Percentiles rank a stretch among this genome's conserved stretches.
Conservation (phyloP, 148 eudicot species). For the Persicaria tinctoria region DNA sequence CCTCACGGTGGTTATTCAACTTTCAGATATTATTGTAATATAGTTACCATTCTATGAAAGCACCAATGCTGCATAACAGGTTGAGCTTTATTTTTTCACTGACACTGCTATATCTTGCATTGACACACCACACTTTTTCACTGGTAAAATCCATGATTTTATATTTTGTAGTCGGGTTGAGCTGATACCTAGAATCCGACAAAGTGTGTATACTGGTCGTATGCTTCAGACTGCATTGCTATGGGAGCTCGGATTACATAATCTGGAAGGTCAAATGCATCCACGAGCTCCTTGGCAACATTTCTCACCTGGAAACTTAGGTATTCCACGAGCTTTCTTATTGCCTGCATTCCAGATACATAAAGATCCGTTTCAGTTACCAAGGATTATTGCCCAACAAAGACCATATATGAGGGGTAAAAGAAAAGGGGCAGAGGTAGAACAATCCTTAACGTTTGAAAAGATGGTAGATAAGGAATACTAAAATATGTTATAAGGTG, state of each 20-base stretch:
- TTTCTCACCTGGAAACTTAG: slow-evolving; percentile 85
- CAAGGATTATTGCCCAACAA: neutral
- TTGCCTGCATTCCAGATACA: slow-evolving; percentile 52
- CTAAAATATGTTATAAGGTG: no score
- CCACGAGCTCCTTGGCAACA: slow-evolving; percentile 79
- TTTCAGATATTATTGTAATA: neutral
- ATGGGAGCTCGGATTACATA: slow-evolving; percentile 84
- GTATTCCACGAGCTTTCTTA: slow-evolving; percentile 78
- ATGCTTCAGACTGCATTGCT: slow-evolving; percentile 85
- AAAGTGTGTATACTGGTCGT: slow-evolving; percentile 59
- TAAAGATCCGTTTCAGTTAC: neutral
- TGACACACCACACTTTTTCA: neutral
- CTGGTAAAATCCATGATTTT: neutral
- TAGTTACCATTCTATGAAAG: neutral
- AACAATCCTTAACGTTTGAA: no score
- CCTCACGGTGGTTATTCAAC: neutral
- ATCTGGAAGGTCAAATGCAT: slow-evolving; percentile 89
- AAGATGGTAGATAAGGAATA: no score
- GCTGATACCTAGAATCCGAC: slow-evolving; percentile 49
- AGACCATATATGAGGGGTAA: neutral
- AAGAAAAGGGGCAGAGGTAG: no score
- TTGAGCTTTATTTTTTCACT: neutral
- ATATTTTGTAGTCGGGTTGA: slow-evolving; percentile 3
- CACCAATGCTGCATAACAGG: slow-evolving; percentile 2
- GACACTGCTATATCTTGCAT: neutral